Conservation (phyloP, 2,329 filamentous ascomycete species). For the Cephalotrichum gorgonifer region DNA sequence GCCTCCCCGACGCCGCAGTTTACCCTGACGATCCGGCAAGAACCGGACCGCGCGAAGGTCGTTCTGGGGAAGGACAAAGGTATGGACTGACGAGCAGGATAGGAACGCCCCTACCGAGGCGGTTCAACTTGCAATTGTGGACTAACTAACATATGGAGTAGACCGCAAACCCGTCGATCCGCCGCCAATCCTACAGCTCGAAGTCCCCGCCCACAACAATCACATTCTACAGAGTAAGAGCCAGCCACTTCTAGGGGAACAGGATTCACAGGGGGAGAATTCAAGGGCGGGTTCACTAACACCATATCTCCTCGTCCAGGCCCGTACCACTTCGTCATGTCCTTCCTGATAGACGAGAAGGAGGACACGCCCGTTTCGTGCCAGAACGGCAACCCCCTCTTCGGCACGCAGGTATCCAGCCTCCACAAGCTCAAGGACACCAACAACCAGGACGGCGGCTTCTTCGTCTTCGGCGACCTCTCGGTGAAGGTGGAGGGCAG, state of each 20-base stretch:
- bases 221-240: constrained; percentile 20
- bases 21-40: constrained; percentile 48
- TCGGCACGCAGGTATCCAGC: constrained; percentile 69
- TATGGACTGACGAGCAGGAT: constrained; percentile 22
- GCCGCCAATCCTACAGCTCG: constrained; percentile 70
- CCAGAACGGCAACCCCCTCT: constrained; percentile 37
- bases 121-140: not conserved
- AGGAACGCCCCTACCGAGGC: not conserved
- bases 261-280: not conserved
- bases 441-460: constrained; percentile 67
- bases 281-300: not conserved
- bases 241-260: no score
- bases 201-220: constrained; percentile 25
- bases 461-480: constrained; percentile 86
- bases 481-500: constrained; percentile 66
- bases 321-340: constrained; percentile 38
- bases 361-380: constrained; percentile 18
- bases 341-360: constrained; percentile 31
- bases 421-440: constrained; percentile 73
- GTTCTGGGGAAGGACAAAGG: constrained; percentile 67
- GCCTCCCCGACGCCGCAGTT: constrained; percentile 1
- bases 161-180: constrained; percentile 83
- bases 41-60: constrained; percentile 57
- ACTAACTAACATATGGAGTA: constrained; percentile 18
- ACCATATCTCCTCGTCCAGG: constrained; percentile 15